phyloP scores from a whole-genome alignment of 805 yeast genomes.

The Saturnispora dispora region DNA sequence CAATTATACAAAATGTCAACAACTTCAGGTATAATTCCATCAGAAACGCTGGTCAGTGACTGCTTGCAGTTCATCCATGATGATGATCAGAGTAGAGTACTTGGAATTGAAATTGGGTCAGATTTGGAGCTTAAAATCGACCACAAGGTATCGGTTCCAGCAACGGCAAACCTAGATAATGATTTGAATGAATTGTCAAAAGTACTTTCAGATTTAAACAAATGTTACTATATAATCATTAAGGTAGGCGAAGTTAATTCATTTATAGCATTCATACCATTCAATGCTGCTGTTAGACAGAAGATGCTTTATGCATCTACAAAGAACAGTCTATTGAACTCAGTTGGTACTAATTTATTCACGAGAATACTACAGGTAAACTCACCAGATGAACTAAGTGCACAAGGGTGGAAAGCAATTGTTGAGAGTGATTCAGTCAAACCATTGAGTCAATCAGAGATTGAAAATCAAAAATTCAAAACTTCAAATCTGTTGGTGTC shows the following conservation, averaged over 20 bases:
- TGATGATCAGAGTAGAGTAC: neutral
- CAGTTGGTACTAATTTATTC: constrained; percentile 46
- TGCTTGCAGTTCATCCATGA: constrained; percentile 3
- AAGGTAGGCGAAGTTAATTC: constrained; percentile 31
- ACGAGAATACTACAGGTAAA: neutral
- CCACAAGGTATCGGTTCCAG: neutral
- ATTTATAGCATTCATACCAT: constrained; percentile 83
- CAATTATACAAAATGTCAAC: constrained; percentile 9
- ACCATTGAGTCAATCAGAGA: constrained; percentile 54
- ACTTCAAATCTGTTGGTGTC: constrained; percentile 30
- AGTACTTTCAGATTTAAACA: constrained; percentile 25
- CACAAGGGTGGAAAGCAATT: constrained; percentile 38
- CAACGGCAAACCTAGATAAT: neutral
- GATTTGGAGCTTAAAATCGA: neutral
- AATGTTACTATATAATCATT: constrained; percentile 25
- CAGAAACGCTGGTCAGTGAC: neutral
- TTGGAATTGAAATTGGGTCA: neutral
- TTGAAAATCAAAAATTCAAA: constrained; percentile 37
- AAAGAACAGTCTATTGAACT: constrained; percentile 64
- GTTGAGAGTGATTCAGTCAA: constrained; percentile 29
- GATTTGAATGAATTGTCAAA: constrained; percentile 6
- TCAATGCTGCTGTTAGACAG: constrained; percentile 64
- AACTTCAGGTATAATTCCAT: constrained; percentile 13
- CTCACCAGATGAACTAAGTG: constrained; percentile 39
- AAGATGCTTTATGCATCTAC: constrained; percentile 95